Base-by-base conservation (phyloP, 2,329 filamentous ascomycete genomes). In the Colletotrichum paranaense region DNA sequence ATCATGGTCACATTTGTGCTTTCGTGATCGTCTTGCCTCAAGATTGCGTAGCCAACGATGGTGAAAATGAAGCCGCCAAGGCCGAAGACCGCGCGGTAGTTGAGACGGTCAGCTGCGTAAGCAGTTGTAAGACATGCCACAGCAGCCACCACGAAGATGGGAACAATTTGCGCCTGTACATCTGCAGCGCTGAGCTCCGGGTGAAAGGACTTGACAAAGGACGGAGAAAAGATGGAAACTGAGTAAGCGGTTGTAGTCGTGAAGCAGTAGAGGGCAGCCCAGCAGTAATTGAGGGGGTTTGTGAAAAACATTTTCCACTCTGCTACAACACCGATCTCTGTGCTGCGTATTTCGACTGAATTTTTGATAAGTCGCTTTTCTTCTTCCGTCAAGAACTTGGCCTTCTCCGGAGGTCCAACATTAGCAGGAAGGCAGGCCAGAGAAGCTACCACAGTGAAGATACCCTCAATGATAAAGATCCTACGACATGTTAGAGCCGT, bases 401-500 rank as follows among this genome's bases (percentile, higher is more conserved):
- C 74, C 11, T 73, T 76, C 2, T 68, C 24, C 5, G 75, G 75
- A 2, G 72, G 72, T 4, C 75, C 72, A 16, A 75, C 60, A 11
- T 74, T 72, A 1, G 75, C 65, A 12, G 63, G 38, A 8, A 55
- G 32, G 55, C 74, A 76, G 5, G 68, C 8, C 80, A 79, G 57
- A 80, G 76, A 72, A 28, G 77, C 73, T 14, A 75, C 69, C 2
- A 77, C 69, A 2, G 79, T 81, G 19, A 80, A 69, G 5, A 75
- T 71, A 22, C 68, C 79, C 60, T 83, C 82, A 14, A 84, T 79
- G n/a, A 83, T 83, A 38, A 84, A 84, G 19, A 81, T 82, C 80
- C 77, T 75, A 26, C 0, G 6, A 3, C 3, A 30, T 22, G 22
- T 66, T 7, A 73, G 63, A 46, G 30, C 49, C 22, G 19, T 9